Evolutionary conservation across 2,329 filamentous ascomycete species (phyloP), one percentile per base, ranked within the genome.

Genomic region (Phialocephala sp.): DNA sequence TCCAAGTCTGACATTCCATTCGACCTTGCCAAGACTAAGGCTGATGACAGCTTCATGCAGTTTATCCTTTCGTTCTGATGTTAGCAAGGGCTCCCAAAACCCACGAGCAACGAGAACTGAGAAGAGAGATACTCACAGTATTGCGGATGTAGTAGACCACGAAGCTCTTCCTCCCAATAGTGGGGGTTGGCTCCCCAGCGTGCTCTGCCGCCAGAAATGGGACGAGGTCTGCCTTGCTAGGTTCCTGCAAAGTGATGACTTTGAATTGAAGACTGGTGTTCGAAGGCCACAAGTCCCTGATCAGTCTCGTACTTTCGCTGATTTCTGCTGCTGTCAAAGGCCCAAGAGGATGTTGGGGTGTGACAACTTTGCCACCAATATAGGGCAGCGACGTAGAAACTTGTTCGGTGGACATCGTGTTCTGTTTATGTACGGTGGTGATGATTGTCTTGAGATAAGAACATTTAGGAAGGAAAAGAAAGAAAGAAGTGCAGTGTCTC

Each of bases 201-300:
- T 82, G 79, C 71, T 84, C 81, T 12, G 83, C 82, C 20, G 80
- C 79, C 41, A 87, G 75, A 71, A 83, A 87, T 2, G 80, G 80
- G 24, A 83, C 70, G 9, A 86, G 79, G 50, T 85, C 79, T 4
- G 77, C 73, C 77, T 88, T 88, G 8, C 81, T 77, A 5, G 86
- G 85, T 72, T 88, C 85, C 50, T 81, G 78, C n/a, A 88, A 76
- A n/a, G 83, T 89, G 32, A 90, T 80, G 52, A 80, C 79, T 75
- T 89, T 90, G 81, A 88, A 90, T 60, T 88, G 84, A 52, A 89
- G 74, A 36, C 84, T 80, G 2, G 83, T 84, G 27, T 81, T 80
- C 14, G 79, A 77, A 0, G 87, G 87, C 84, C 87, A 89, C 63
- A 81, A 78, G 56, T 76, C 75, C 64, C 78, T 82, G 67, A 90